phyloP scores from a whole-genome alignment of 1,284 basidiomycete genomes.

The Fistulina hepatica region DNA sequence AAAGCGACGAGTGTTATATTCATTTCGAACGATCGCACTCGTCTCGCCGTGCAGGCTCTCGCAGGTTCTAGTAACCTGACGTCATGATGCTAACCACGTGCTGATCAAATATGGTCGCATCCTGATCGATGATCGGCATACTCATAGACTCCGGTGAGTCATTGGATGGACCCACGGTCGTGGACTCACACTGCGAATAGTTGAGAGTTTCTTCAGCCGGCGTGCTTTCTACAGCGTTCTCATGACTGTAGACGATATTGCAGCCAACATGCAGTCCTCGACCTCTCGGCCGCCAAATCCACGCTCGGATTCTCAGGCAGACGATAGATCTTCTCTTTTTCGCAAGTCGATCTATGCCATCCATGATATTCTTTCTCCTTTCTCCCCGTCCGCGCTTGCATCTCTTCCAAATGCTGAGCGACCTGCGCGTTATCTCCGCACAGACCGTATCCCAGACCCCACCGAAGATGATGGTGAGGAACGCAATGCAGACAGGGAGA shows the following conservation, averaged over 20 bases:
- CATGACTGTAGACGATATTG: too few relatives aligned
- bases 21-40: slow-evolving; percentile 6
- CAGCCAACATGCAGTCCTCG: not conserved
- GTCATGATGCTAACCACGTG: too few relatives aligned
- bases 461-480: slow-evolving; percentile 35
- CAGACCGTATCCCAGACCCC: slow-evolving; percentile 58
- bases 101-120: too few relatives aligned
- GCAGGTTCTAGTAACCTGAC: slow-evolving; percentile 23
- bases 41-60: slow-evolving; percentile 5
- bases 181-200: too few relatives aligned
- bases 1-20: slow-evolving; percentile 2
- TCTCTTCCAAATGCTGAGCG: slow-evolving; percentile 48
- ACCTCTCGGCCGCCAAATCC: not conserved
- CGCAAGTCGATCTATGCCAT: slow-evolving; percentile 47
- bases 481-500: slow-evolving; percentile 45
- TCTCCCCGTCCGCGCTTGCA: slow-evolving; percentile 58
- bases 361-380: slow-evolving; percentile 51
- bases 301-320: slow-evolving; percentile 23
- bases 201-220: too few relatives aligned
- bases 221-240: too few relatives aligned
- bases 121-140: too few relatives aligned
- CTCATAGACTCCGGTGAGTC: too few relatives aligned
- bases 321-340: too few relatives aligned
- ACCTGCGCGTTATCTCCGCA: slow-evolving; percentile 52
- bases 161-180: not conserved